Base-by-base conservation (phyloP, 805 yeast species). In the Brettanomyces bruxellensis region DNA sequence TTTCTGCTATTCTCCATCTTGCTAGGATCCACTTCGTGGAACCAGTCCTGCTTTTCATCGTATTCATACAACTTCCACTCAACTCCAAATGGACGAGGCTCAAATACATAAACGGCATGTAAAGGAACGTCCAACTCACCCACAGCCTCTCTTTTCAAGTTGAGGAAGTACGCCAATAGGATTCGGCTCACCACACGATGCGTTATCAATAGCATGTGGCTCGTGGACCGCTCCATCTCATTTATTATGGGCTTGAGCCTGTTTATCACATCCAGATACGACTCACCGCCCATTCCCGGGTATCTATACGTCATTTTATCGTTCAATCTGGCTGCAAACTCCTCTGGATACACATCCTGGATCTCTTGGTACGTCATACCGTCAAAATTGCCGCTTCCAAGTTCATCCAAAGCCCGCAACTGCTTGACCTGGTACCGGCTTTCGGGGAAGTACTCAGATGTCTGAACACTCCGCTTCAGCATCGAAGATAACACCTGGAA, bases 261-360 rank as follows among this genome's bases (percentile, higher is more conserved):
- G 53, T 89, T 87, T 58, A 93, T 83, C 11, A 93, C 99, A 65
- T 91, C 98, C 54, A 91, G 67, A 56, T 91, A 91, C 0, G 95
- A 86, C 64, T 91, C 99, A 14, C 99, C 99, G 6, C 98, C 97
- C 43, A 88, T 86, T 4, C 99, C 99, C 1, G 98, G 99, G 60
- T 91, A 91, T 49, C 99, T 71, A 64, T 91, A 91, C 14, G 83
- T 71, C 55, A 91, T 71, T 64, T 91, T 91, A 64, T 88, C 84
- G 38, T 73, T 70, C 54, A 87, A 66, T 48, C 98, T 75, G 14
- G 88, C 76, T 38, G 75, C 78, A 59, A 83, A 91, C 62, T 91
- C 98, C 35, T 76, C 76, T 0, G 97, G 96, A 56, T 73, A 78
- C 50, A 70, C 67, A 9, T 65, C 67, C 60, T 83, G 86, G 52